Evolutionary conservation across 108 stramenopile species (phyloP), one percentile per base, ranked within the genome.

Genomic region (Cyclotella sp.): DNA sequence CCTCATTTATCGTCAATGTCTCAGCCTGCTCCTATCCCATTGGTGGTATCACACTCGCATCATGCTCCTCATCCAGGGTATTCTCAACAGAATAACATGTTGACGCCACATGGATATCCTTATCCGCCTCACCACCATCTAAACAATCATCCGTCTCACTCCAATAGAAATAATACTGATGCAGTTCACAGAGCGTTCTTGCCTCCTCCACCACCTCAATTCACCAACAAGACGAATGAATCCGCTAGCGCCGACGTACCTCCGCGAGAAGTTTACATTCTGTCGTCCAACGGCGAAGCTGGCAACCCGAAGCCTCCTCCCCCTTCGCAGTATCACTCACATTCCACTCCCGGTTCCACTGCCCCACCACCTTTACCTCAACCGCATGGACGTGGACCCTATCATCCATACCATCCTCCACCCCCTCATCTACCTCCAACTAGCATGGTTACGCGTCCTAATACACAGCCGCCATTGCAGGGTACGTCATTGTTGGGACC

Each of bases 121-220:
- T 30, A 26, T 42, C 63, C 43, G 44, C 51, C 39, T 15, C 19
- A 70, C 40, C 69, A 52, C 19, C 12, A 12, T 10, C 30, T 53
- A 12, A 52, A 34, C 12, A 52, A 21, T 53, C 43, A 41, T 68
- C 52, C 29, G 6, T 55, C 27, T 9, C 69, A 70, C 42, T 11
- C 69, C 40, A 40, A 24, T 42, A 24, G 18, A 16, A 70, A 43
- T 21, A 39, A 21, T 15, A 45, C 18, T 34, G 55, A 70, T 28
- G 15, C 55, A 10, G 53, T 42, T n/a, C 69, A 18, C 14, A 70
- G 43, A n/a, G 39, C 69, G 9, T 70, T 70, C 22, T 51, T 70
- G 30, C 69, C 69, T 22, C 69, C 69, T 43, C 69, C 69, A 3
- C 69, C 55, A 43, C 69, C 69, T 1, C 69, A 55, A 58, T 58